A percentile compares a stretch with the other conserved stretches of the same genome.
phyloP scores from a whole-genome alignment of 768 basidiomycete genomes.

The Astraeus odoratus region DNA sequence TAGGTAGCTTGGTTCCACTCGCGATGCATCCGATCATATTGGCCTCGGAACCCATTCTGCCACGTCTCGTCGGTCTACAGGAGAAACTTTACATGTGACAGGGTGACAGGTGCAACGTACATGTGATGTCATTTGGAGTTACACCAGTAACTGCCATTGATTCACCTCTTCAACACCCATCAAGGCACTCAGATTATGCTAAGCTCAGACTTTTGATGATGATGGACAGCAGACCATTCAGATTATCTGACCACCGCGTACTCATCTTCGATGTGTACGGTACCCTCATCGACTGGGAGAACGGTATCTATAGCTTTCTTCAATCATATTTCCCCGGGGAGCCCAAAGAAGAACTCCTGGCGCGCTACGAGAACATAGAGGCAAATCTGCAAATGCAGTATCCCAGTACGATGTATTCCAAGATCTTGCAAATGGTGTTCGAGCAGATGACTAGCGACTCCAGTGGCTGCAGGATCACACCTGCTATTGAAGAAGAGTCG shows the following conservation, averaged over 20 bases:
- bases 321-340: slow-evolving; percentile 13
- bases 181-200: too few species aligned
- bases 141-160: too few species aligned
- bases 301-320: slow-evolving; percentile 51
- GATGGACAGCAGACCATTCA: neutral
- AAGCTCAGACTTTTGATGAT: too few species aligned
- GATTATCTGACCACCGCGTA: slow-evolving; percentile 23
- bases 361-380: slow-evolving; percentile 48
- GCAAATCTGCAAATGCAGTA: slow-evolving; percentile 48
- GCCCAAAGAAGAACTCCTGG: slow-evolving; percentile 35
- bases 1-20: too few species aligned
- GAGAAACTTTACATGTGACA: too few species aligned
- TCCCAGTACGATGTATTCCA: slow-evolving; percentile 53
- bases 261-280: slow-evolving; percentile 76
- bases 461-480: too few species aligned
- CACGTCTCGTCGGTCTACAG: too few species aligned
- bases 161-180: too few species aligned
- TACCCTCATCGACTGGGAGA: slow-evolving; percentile 74
- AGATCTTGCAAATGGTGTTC: slow-evolving; percentile 45
- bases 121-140: too few species aligned
- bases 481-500: slow-evolving; percentile 17
- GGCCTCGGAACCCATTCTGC: too few species aligned
- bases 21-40: too few species aligned
- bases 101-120: too few species aligned
- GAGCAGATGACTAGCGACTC: slow-evolving; percentile 28